phyloP scores from a whole-genome alignment of 2,329 filamentous ascomycete genomes.

The Xylaria sp. region DNA sequence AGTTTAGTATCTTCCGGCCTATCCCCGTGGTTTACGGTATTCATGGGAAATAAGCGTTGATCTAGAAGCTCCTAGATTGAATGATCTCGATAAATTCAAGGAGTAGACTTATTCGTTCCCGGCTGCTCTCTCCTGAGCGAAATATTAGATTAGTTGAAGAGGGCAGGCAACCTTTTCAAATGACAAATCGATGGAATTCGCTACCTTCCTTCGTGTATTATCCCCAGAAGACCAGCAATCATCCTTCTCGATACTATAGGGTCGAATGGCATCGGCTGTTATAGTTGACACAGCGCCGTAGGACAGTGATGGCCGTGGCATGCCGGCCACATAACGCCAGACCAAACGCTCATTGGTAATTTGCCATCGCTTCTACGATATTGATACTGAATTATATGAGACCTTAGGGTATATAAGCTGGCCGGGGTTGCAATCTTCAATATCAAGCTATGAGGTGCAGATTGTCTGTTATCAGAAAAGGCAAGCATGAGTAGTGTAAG shows the following conservation, averaged over 20 bases:
- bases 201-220: neutral
- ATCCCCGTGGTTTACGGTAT: slow-evolving; percentile 74
- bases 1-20: slow-evolving; percentile 86
- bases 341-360: neutral
- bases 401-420: neutral
- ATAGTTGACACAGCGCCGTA: too few relatives aligned
- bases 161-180: too few relatives aligned
- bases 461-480: too few relatives aligned
- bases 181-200: neutral
- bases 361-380: neutral
- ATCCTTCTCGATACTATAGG: neutral
- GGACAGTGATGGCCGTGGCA: too few relatives aligned
- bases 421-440: neutral
- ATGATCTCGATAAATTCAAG: neutral
- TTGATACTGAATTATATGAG: neutral
- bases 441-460: neutral
- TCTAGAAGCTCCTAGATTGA: neutral
- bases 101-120: neutral
- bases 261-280: neutral
- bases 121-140: neutral
- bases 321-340: neutral
- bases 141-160: neutral
- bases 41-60: slow-evolving; percentile 43
- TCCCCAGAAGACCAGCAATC: neutral
- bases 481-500: neutral